Base-by-base conservation (phyloP, 306 rosid genomes). In the Vachellia collinsii region DNA sequence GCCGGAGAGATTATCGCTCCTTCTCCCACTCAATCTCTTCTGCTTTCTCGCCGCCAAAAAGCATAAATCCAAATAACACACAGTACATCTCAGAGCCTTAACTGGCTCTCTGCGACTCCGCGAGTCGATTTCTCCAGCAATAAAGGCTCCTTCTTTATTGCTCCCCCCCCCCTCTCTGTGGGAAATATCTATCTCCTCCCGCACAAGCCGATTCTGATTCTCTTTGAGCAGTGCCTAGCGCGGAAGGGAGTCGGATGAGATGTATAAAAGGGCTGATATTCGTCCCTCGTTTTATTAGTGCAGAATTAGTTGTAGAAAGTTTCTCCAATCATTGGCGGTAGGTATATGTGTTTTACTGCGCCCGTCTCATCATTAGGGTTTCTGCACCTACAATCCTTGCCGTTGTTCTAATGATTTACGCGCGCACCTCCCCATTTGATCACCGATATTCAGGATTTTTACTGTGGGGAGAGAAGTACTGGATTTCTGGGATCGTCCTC, bases 11-110 rank as follows among this genome's bases (percentile, higher is more conserved):
- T 71, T 85, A 89, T 88, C 97, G 77, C 81, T 90, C 94, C 47
- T 85, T 90, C 76, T 90, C 94, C 94, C 97, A 92, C 83, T 84
- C 79, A 44, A 48, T 82, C 38, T 90, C 92, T 50, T 86, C 79
- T 12, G 84, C 74, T 76, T 88, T 77, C 66, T 84, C 80, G 71
- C 85, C 80, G 71, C 77, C 67, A 70, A 87, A 87, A 36, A 67
- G 44, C 47, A 84, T 79, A 50, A 81, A 61, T n/a, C 71, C 76
- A 36, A 81, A 84, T n/a, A 79, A 81, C 46, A 76, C 64, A 70
- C 79, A 25, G 81, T 11, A 86, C 97, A 90, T 89, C 78, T 72
- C 88, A 81, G 84, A 78, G 88, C 87, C 88, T 53, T 10, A 16
- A 69, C 2, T 74, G 88, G 88, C 90, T 84, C 81, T 72, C 12